phyloP scores from a whole-genome alignment of 805 yeast genomes.

The Monosporozyma aerobia region DNA sequence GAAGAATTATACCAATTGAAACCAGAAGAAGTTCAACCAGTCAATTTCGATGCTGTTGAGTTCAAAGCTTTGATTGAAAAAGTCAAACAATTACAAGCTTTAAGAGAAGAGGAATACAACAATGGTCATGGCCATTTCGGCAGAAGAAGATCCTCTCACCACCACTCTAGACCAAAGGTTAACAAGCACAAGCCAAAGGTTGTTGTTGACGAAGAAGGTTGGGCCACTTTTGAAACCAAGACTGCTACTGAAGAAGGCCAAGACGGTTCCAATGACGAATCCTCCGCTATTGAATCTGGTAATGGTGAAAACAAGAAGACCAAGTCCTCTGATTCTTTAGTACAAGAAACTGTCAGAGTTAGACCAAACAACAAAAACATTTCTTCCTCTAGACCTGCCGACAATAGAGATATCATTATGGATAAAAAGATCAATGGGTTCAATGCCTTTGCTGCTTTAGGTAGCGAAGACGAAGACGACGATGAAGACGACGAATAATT shows the following conservation, averaged over 20 bases:
- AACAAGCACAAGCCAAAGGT: constrained; percentile 45
- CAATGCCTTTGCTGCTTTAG: constrained; percentile 78
- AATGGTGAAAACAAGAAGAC: constrained; percentile 9
- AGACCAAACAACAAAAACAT: constrained; percentile 69
- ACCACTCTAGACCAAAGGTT: constrained; percentile 42
- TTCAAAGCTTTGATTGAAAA: constrained; percentile 59
- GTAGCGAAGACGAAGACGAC: constrained; percentile 42
- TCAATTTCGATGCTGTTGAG: constrained; percentile 52
- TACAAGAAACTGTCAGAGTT: constrained; percentile 43
- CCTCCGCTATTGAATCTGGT: not conserved
- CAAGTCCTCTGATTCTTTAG: constrained; percentile 9
- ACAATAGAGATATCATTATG: constrained; percentile 60
- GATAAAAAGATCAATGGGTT: constrained; percentile 58
- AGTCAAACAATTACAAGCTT: constrained; percentile 42
- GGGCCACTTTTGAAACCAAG: constrained; percentile 60
- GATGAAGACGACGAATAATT: not conserved
- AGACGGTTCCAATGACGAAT: constrained; percentile 21
- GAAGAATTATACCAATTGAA: constrained; percentile 56
- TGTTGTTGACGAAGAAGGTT: constrained; percentile 67
- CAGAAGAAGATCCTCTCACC: constrained; percentile 53
- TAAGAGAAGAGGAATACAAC: constrained; percentile 29
- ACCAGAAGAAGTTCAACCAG: constrained; percentile 51
- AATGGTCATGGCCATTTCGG: constrained; percentile 33
- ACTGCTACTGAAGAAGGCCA: constrained; percentile 14
- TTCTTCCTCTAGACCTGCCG: constrained; percentile 65